These are phyloP conservation scores for Cryptococcus sp. DNA, from an alignment of 1,284 basidiomycete species.

Conservation along the genomic window DNA sequence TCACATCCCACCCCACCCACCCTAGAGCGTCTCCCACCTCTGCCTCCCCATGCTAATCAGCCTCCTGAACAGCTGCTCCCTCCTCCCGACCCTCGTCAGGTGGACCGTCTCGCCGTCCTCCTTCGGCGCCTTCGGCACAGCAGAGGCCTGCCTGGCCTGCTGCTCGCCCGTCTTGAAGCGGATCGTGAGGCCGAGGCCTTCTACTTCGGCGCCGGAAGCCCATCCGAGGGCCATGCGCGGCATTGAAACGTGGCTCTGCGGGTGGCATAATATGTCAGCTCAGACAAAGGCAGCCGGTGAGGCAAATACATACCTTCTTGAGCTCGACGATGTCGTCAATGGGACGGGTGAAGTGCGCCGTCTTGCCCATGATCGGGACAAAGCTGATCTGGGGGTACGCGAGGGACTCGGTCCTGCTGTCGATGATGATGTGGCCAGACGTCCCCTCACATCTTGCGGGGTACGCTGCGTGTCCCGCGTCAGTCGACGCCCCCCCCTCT, in stretches of 20 bases:
- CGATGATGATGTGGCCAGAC: slow-evolving; percentile 47
- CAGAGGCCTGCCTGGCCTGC: slow-evolving; percentile 22
- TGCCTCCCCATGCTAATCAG: slow-evolving; percentile 49
- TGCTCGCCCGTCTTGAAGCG: slow-evolving; percentile 36
- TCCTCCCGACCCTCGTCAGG: slow-evolving; percentile 47
- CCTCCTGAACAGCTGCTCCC: slow-evolving; percentile 51
- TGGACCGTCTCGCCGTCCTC: slow-evolving; percentile 38
- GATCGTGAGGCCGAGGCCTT: slow-evolving; percentile 46
- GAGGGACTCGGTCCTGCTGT: slow-evolving; percentile 25
- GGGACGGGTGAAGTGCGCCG: slow-evolving; percentile 32
- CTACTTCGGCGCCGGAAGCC: slow-evolving; percentile 48
- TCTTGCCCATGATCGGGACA: slow-evolving; percentile 32
- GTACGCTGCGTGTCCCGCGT: slow-evolving; percentile 33
- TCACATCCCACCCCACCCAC: no score
- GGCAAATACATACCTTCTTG: slow-evolving; percentile 45
- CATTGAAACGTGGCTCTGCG: slow-evolving; percentile 44
- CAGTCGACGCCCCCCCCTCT: neutral
- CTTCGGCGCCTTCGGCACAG: slow-evolving; percentile 6
- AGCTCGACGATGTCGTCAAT: slow-evolving; percentile 51
- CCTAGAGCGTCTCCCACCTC: slow-evolving; percentile 50
- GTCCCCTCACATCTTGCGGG: slow-evolving; percentile 45
- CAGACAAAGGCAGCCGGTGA: neutral
- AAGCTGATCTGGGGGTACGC: slow-evolving; percentile 38
- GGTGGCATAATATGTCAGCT: neutral
- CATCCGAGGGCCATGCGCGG: slow-evolving; percentile 50